Evolutionary conservation across 1,284 basidiomycete genomes (phyloP).

Genomic region (Melanopsichium pennsylvanicum): DNA sequence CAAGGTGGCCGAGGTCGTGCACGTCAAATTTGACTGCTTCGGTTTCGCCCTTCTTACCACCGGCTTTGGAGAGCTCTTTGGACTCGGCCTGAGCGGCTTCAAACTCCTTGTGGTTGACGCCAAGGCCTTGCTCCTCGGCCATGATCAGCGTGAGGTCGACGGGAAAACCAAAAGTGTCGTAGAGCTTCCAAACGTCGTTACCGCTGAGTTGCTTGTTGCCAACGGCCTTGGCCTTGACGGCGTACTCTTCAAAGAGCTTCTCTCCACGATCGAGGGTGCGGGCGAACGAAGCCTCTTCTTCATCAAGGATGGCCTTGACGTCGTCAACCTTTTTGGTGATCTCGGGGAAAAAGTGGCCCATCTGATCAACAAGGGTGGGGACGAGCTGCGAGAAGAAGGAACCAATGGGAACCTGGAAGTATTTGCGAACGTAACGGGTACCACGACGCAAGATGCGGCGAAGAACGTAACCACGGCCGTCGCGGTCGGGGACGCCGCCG

Average conservation of each 20-base stretch:
- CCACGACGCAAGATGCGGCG: constrained; percentile 90
- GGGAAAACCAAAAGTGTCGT: constrained; percentile 98
- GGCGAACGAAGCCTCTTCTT: constrained; percentile 97
- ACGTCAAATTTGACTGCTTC: constrained; percentile 88
- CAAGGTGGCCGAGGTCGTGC: constrained; percentile 88
- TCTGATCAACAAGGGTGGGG: constrained; percentile 85
- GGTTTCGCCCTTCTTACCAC: constrained; percentile 73
- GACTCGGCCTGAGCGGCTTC: constrained; percentile 86
- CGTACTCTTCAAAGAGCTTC: constrained; percentile 93
- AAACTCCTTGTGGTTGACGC: constrained; percentile 87
- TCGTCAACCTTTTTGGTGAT: constrained; percentile 83
- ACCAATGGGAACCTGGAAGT: constrained; percentile 91
- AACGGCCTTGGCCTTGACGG: constrained; percentile 74
- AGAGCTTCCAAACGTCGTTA: constrained; percentile 93
- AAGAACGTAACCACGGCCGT: constrained; percentile 94
- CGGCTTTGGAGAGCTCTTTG: constrained; percentile 87
- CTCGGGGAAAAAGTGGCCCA: constrained; percentile 92
- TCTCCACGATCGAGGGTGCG: constrained; percentile 95
- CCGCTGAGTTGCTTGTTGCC: constrained; percentile 79
- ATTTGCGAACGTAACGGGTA: constrained; percentile 92
- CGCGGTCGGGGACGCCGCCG: constrained; percentile 93
- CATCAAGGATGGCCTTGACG: constrained; percentile 93
- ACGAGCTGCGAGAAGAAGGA: constrained; percentile 92
- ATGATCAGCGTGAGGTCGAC: constrained; percentile 95
- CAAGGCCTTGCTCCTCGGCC: constrained; percentile 90